Conservation (phyloP, 306 rosid genomes). For the peach (Prunus persica) region Prunus_persica_NCBIv2 NC_034015.1:13784501-13785000, state of each 20-base stretch:
- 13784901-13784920: background rate
- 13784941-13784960: background rate
- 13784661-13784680: slow-evolving; percentile 26
- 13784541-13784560: background rate
- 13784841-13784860: no score
- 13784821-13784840: background rate
- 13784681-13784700: slow-evolving; percentile 35
- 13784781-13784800: background rate
- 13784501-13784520: slow-evolving; percentile 8
- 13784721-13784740: background rate
- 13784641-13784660: slow-evolving; percentile 27
- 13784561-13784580: slow-evolving; percentile 25
- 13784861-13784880: no score
- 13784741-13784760: background rate
- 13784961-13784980: background rate
- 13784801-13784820: background rate
- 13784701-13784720: slow-evolving; percentile 36
- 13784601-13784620: slow-evolving; percentile 42
- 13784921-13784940: no score
- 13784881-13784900: background rate
- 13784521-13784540: background rate
- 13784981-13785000: background rate
- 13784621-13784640: slow-evolving; percentile 25
- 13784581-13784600: slow-evolving; percentile 39
- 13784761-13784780: background rate